Percentiles rank a stretch among this genome's conserved stretches.
Conservation (phyloP, 257 asterid genomes). For the Scutellaria barbata region DNA sequence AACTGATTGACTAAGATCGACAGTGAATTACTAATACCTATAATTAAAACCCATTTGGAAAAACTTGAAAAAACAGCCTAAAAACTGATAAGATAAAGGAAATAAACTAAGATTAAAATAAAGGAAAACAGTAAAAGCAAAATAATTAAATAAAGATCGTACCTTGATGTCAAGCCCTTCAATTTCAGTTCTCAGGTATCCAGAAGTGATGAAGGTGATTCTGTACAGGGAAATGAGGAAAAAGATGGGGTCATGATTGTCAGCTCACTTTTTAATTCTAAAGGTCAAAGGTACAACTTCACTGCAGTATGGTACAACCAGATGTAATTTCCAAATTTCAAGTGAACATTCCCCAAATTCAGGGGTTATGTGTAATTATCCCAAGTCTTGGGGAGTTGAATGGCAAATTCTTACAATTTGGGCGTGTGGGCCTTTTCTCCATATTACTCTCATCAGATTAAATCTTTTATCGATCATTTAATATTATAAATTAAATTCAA, state of each 20-base stretch:
- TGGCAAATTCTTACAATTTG: neutral
- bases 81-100: neutral
- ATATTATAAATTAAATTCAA: too few relatives aligned
- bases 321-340: too few relatives aligned
- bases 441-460: too few relatives aligned
- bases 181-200: neutral
- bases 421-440: neutral
- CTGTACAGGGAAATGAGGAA: slow-evolving; percentile 1
- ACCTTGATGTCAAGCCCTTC: slow-evolving; percentile 27
- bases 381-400: neutral
- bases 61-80: neutral
- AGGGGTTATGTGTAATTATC: slow-evolving; percentile 26
- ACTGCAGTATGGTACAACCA: neutral
- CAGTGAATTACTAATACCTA: neutral
- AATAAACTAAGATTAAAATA: slow-evolving; percentile 9
- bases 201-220: slow-evolving; percentile 6
- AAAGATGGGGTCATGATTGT: neutral
- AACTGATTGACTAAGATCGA: neutral
- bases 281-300: slow-evolving; percentile 7
- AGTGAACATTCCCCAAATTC: neutral
- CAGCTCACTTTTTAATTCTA: neutral
- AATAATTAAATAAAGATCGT: neutral
- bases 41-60: neutral
- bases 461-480: too few relatives aligned
- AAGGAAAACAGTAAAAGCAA: neutral